These are phyloP conservation scores for Paramecium octaurelia DNA, from an alignment of 73 alveolate genomes.

Conservation along the genomic window DNA sequence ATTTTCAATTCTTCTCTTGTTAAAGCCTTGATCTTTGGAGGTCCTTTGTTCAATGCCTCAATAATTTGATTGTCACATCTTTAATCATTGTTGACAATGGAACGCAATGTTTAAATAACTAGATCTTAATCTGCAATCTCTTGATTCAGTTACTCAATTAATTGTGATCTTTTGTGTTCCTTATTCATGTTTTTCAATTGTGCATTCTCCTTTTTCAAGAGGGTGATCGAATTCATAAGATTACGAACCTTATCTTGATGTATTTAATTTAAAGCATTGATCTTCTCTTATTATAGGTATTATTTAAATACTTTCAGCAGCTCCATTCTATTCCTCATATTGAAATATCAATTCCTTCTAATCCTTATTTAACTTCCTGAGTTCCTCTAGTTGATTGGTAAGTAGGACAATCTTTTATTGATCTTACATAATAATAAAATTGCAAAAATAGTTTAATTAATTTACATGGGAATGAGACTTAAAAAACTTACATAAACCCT, in stretches of 20 bases:
- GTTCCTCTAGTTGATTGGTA: not conserved
- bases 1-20: conserved; percentile 79
- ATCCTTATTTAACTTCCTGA: not conserved
- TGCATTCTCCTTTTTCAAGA: conserved; percentile 52
- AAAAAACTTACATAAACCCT: not conserved
- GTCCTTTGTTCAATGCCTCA: conserved; percentile 69
- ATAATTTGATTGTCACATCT: conserved; percentile 67
- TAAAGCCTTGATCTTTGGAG: conserved; percentile 66
- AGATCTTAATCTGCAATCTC: conserved; percentile 71
- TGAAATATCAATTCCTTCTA: not conserved
- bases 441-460: not conserved
- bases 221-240: conserved; percentile 40
- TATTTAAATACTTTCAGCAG: not conserved
- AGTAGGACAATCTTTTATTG: not conserved
- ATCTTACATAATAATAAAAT: not conserved
- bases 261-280: conserved; percentile 50
- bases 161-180: conserved; percentile 72
- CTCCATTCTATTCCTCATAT: not conserved
- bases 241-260: conserved; percentile 49
- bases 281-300: conserved; percentile 19
- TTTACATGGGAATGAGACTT: not conserved
- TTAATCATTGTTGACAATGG: conserved; percentile 64
- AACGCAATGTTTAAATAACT: conserved; percentile 69
- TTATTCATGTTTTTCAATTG: conserved; percentile 54
- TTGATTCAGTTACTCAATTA: conserved; percentile 67